Percentiles rank a stretch among this genome's conserved stretches.
Conservation (phyloP, 208 protist genomes). For the Crithidia sp. region DNA sequence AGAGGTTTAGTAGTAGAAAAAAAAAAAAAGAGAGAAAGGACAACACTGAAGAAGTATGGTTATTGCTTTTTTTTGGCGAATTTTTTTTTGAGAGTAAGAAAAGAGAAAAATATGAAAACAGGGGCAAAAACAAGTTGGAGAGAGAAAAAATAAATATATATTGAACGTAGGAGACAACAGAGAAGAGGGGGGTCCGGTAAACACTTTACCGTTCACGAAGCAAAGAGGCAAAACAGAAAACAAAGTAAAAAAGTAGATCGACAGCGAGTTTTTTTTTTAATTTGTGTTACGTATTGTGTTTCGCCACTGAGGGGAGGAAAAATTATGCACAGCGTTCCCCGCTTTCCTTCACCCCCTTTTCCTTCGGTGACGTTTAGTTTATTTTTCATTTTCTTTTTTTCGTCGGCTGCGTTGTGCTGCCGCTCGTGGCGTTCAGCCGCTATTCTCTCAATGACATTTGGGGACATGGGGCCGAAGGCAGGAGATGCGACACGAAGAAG, state of each 20-base stretch:
- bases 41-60: background rate
- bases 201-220: background rate
- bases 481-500: background rate
- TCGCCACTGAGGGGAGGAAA: no score
- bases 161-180: background rate
- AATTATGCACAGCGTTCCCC: no score
- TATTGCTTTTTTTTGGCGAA: no score
- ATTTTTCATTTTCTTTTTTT: no score
- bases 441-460: no score
- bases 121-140: background rate
- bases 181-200: background rate
- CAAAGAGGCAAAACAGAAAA: background rate
- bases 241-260: background rate
- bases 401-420: no score
- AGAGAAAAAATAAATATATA: background rate
- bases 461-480: no score
- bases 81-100: no score
- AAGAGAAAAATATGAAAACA: background rate
- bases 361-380: no score
- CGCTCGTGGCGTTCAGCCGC: no score
- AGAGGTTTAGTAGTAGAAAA: slow-evolving; percentile 3
- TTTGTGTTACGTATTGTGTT: background rate
- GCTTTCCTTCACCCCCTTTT: no score
- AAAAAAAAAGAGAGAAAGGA: slow-evolving; percentile 1
- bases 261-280: background rate